Base-by-base conservation (phyloP, 2,329 filamentous ascomycete species). In the Verticillium nubilum region DNA sequence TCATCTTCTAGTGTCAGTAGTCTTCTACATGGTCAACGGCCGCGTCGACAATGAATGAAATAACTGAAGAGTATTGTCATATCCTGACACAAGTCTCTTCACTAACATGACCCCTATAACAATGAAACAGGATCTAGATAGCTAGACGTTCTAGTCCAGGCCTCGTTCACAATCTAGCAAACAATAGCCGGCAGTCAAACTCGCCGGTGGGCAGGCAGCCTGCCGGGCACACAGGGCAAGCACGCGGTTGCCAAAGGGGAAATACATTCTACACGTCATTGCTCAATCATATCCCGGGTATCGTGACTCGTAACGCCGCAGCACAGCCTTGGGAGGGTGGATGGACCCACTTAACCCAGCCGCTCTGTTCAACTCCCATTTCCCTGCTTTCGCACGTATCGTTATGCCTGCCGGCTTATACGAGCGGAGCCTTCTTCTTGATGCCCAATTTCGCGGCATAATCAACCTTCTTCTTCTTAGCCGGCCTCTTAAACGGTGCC, bases 381-480 rank as follows among this genome's bases (percentile, higher is more conserved):
- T n/a, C n/a, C n/a, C n/a, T n/a, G n/a, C n/a, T n/a, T n/a, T n/a
- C n/a, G n/a, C n/a, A n/a, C n/a, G n/a, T n/a, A n/a, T n/a, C n/a
- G n/a, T n/a, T n/a, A n/a, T n/a, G n/a, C n/a, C n/a, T n/a, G 29
- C 29, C 13, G 29, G 27, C n/a, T 61, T 27, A 87, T 4, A 86
- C 80, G 19, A 87, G 68, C 1, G 82, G 78, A 17, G 82, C 78
- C 75, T 92, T 94, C 80, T 91, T 95, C 79, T 97, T 97, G 67
- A 97, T 93, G 1, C 93, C 92, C 55, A 97, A 74, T 25, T 87
- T 78, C 15, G 88, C 86, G 0, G 86, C 79, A 60, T 89, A 84
- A 61, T 95, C 87, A 74, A 95, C 96, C 78, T 97, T 98, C 76
- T 91, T 89, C 77, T 96, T 97, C 55, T 88, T 81, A 52, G 86